Conservation (phyloP, 2,329 filamentous ascomycete species). For the Microthyrium microscopicum region DNA sequence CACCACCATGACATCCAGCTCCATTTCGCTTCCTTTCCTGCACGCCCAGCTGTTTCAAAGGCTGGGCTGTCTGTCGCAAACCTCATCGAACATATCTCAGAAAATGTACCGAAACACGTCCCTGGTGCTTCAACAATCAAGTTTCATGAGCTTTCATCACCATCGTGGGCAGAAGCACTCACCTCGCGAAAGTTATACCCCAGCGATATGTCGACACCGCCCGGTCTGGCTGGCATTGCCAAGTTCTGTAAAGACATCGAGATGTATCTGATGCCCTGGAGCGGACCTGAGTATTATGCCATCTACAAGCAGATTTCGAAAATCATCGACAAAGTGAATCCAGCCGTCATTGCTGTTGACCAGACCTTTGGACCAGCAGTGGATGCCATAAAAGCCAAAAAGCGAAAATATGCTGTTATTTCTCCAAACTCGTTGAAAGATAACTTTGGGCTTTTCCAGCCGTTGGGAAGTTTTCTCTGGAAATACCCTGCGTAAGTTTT, state of each 20-base stretch:
- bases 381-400: constrained; percentile 23
- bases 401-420: constrained; percentile 21
- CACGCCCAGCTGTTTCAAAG: too few species aligned
- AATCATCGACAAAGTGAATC: constrained; percentile 18
- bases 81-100: neutral
- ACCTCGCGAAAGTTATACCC: neutral
- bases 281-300: constrained; percentile 13
- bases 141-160: constrained; percentile 1
- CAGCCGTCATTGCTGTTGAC: constrained; percentile 20
- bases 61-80: too few species aligned
- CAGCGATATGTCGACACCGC: neutral
- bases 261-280: constrained; percentile 1
- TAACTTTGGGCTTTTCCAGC: constrained; percentile 24
- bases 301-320: constrained; percentile 14
- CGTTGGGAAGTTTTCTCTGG: constrained; percentile 19
- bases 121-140: neutral
- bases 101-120: neutral
- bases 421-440: constrained; percentile 30
- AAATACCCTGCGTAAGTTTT: constrained; percentile 23
- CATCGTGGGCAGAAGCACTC: neutral
- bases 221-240: neutral
- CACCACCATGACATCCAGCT: constrained; percentile 3
- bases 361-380: constrained; percentile 27
- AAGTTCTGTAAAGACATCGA: neutral
- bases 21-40: constrained; percentile 3